These are phyloP conservation scores for Pyropia haitanensis DNA, from an alignment of 23 red algal species.

Conservation along the genomic window DNA sequence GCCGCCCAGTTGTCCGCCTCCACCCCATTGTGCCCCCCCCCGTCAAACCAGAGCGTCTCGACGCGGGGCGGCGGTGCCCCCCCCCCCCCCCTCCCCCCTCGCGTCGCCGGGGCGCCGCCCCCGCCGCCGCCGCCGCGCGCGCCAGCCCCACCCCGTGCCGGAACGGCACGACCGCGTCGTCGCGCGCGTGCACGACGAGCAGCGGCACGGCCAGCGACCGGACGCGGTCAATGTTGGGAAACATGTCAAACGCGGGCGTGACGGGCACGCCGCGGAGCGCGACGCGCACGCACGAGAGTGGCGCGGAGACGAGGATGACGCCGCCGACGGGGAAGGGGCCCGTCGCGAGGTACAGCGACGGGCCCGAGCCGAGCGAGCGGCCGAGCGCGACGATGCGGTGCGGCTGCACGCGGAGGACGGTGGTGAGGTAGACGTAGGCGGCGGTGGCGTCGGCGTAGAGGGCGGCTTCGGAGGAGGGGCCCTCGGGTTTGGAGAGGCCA, in stretches of 20 bases:
- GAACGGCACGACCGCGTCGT: conserved; percentile 64
- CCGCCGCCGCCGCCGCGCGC: no score
- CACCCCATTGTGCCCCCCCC: no score
- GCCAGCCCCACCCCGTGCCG: conserved; percentile 21
- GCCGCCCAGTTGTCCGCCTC: no score
- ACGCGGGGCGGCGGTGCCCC: no score
- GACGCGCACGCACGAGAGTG: conserved; percentile 43
- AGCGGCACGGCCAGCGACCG: conserved; percentile 28
- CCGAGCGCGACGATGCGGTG: conserved; percentile 58
- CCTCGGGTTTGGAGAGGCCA: conserved; percentile 22
- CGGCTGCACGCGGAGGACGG: conserved; percentile 10
- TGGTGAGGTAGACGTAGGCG: conserved; percentile 30
- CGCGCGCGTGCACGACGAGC: conserved; percentile 66
- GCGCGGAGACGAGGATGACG: conserved; percentile 52
- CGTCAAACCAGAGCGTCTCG: no score
- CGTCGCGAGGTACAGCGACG: conserved; percentile 38
- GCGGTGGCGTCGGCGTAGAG: conserved; percentile 53
- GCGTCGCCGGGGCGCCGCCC: no score
- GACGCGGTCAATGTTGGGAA: conserved; percentile 58
- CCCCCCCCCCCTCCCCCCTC: no score
- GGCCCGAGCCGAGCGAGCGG: conserved; percentile 57
- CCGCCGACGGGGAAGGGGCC: conserved; percentile 15
- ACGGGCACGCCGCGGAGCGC: conserved; percentile 19
- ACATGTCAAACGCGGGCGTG: conserved; percentile 65
- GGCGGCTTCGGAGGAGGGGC: conserved; percentile 29